Evolutionary conservation across 768 basidiomycete genomes (phyloP).

Genomic region (Lepiota brunneoincarnata): DNA sequence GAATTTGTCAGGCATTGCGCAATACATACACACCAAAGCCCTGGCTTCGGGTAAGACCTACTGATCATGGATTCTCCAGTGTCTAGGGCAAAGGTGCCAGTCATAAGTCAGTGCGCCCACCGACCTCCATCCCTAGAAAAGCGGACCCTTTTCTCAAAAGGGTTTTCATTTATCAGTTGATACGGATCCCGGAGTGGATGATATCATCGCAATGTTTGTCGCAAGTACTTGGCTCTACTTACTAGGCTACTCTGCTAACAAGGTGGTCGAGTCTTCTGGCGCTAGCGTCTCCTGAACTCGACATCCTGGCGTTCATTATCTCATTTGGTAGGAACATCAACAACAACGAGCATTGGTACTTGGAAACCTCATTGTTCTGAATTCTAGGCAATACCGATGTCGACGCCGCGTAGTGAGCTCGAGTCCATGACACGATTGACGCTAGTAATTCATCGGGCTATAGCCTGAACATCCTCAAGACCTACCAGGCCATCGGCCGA

Average conservation of each 20-base stretch:
- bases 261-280: constrained; percentile 59
- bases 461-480: constrained; percentile 73
- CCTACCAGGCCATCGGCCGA: constrained; percentile 63
- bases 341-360: not conserved
- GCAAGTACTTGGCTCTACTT: not conserved
- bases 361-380: not conserved
- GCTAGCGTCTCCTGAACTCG: constrained; percentile 78
- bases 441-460: not conserved
- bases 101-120: constrained; percentile 55
- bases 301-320: constrained; percentile 73
- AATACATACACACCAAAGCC: too few relatives aligned
- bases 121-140: not conserved
- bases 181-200: constrained; percentile 87
- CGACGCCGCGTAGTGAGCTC: constrained; percentile 55
- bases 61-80: not conserved
- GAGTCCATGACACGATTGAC: constrained; percentile 12
- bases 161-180: constrained; percentile 49
- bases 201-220: constrained; percentile 71
- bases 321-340: constrained; percentile 60
- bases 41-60: not conserved
- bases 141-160: not conserved
- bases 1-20: too few relatives aligned
- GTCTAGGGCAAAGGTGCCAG: constrained; percentile 38
- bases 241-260: not conserved
- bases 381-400: constrained; percentile 68